Evolutionary conservation across 2,329 filamentous ascomycete genomes (phyloP), one percentile per base, ranked within the genome.

Genomic region (Gliomastix tumulicola): DNA sequence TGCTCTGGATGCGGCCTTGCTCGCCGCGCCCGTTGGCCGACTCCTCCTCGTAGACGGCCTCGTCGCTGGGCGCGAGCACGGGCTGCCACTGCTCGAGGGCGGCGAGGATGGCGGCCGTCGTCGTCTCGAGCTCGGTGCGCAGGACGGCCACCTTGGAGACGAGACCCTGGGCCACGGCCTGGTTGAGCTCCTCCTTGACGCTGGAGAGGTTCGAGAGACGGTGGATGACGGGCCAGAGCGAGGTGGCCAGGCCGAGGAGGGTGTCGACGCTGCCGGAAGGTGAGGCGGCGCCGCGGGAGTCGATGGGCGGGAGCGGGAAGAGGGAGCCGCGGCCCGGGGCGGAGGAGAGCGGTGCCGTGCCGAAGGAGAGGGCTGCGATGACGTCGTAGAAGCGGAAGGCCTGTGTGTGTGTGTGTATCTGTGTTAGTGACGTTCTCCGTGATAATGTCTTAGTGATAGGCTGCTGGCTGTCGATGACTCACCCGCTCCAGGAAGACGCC

Each of bases 371-470:
- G 2, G 77, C 76, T 6, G 76, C 70, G 38, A 80, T 80, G 17
- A 81, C 76, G 49, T 81, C 76, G 55, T 81, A 80, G 46, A 80
- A 81, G 6, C 73, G 69, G 45, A 81, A 82, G 2, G 76, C 75
- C 76, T 80, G 37, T 21, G 13, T 21, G 19, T 9, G 6, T n/a
- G n/a, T n/a, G n/a, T n/a, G n/a, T n/a, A n/a, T n/a, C n/a, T n/a
- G n/a, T n/a, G n/a, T n/a, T n/a, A n/a, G n/a, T n/a, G n/a, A n/a
- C n/a, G n/a, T n/a, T n/a, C n/a, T n/a, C n/a, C n/a, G n/a, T n/a
- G n/a, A n/a, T n/a, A n/a, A n/a, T n/a, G n/a, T n/a, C n/a, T n/a
- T n/a, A n/a, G n/a, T n/a, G n/a, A n/a, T n/a, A n/a, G n/a, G n/a
- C n/a, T n/a, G n/a, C n/a, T n/a, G n/a, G n/a, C n/a, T n/a, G n/a